Percentiles rank a stretch among this genome's conserved stretches.
These are phyloP conservation scores for Dalbergia cochinchinensis DNA, from an alignment of 306 rosid genomes.

Conservation along the genomic window DNA sequence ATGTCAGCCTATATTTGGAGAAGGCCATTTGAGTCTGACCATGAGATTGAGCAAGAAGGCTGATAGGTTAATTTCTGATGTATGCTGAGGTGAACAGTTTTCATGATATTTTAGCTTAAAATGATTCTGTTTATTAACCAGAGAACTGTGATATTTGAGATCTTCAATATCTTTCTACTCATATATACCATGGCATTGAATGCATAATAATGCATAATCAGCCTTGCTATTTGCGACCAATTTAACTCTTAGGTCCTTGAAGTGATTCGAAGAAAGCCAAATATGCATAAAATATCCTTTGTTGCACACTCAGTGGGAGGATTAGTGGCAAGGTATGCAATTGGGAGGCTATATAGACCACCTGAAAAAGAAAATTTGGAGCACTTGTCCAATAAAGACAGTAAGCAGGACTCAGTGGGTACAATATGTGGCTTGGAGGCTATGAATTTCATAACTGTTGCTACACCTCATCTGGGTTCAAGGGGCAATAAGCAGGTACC, in stretches of 20 bases:
- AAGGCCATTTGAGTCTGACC: neutral
- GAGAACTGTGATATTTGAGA: constrained; percentile 30
- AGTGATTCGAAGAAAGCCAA: constrained; percentile 76
- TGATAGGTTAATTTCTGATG: constrained; percentile 18
- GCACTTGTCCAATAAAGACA: constrained; percentile 48
- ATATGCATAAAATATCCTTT: constrained; percentile 77
- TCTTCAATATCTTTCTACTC: constrained; percentile 21
- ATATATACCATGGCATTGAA: constrained; percentile 14
- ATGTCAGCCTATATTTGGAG: no score
- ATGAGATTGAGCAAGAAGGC: constrained; percentile 29
- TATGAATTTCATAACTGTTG: constrained; percentile 85
- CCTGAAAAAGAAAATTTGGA: constrained; percentile 51
- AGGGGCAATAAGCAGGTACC: constrained; percentile 97
- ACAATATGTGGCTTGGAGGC: constrained; percentile 89
- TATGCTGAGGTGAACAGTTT: constrained; percentile 19
- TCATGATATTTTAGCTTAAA: constrained; percentile 22
- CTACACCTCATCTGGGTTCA: constrained; percentile 98
- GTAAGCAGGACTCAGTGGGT: constrained; percentile 55
- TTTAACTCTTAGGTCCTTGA: constrained; percentile 67
- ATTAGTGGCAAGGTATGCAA: constrained; percentile 88
- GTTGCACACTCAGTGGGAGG: constrained; percentile 99
- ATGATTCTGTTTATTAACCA: constrained; percentile 1
- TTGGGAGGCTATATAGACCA: constrained; percentile 83
- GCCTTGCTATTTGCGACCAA: constrained; percentile 15
- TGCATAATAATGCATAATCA: constrained; percentile 18